Evolutionary conservation across 2,329 filamentous ascomycete species (phyloP).

Genomic region (Beauveria medogensis): DNA sequence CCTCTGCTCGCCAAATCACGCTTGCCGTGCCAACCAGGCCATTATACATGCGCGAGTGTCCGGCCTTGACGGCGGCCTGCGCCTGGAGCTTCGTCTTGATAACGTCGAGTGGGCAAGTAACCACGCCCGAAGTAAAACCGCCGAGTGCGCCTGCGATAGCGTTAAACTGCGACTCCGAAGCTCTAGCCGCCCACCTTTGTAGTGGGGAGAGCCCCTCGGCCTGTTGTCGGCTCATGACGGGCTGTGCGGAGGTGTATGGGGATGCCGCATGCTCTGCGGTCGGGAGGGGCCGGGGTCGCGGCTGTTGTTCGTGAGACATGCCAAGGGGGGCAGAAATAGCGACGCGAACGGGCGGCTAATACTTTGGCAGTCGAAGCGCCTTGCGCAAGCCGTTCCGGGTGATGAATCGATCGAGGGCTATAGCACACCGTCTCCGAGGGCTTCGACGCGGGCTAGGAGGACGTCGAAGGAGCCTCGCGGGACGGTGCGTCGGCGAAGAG

Average conservation of each 20-base stretch:
- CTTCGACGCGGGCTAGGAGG: conserved; percentile 9
- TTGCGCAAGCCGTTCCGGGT: not conserved
- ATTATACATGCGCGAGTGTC: conserved; percentile 60
- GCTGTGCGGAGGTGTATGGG: conserved; percentile 20
- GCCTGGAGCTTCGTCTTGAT: conserved; percentile 98
- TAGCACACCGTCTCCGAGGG: conserved; percentile 13
- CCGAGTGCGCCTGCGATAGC: conserved; percentile 81
- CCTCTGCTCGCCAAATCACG: conserved; percentile 82
- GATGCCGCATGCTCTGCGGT: conserved; percentile 30
- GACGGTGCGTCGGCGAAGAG: conserved; percentile 8
- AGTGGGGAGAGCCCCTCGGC: conserved; percentile 32
- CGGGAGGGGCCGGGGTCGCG: conserved; percentile 21
- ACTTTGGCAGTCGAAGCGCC: not conserved
- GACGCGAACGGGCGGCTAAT: not conserved
- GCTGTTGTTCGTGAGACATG: conserved; percentile 45
- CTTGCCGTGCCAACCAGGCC: conserved; percentile 80
- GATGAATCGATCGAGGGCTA: not conserved
- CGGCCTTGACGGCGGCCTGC: conserved; percentile 54
- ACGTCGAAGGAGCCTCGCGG: conserved; percentile 14
- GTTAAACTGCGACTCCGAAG: conserved; percentile 62
- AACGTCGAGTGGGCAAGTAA: conserved; percentile 95
- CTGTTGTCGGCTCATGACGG: conserved; percentile 13
- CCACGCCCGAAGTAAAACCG: conserved; percentile 85
- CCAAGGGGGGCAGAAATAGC: conserved; percentile 17
- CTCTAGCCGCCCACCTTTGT: conserved; percentile 47